A percentile compares a stretch with the other conserved stretches of the same genome.
Evolutionary conservation across 1,284 basidiomycete species (phyloP).

Genomic region (Mycena sp.): DNA sequence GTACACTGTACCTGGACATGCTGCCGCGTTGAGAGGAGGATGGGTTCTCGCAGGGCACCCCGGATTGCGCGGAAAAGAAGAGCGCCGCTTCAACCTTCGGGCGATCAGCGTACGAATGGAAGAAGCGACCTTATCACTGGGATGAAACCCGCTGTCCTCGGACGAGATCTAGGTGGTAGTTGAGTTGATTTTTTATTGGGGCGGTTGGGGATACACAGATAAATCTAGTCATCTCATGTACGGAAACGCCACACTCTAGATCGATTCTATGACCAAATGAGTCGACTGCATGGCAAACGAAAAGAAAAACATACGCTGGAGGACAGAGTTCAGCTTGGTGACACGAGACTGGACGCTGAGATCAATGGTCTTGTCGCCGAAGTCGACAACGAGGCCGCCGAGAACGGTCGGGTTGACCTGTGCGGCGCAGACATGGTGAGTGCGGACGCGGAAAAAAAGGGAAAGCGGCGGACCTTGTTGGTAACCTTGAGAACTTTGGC

Average conservation of each 20-base stretch:
- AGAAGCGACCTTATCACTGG: constrained; percentile 33
- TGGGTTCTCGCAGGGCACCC: constrained; percentile 23
- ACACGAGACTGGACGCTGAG: constrained; percentile 93
- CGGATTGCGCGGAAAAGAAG: constrained; percentile 37
- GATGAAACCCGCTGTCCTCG: constrained; percentile 36
- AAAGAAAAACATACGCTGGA: constrained; percentile 70
- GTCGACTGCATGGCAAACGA: constrained; percentile 25
- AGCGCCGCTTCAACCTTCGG: constrained; percentile 32
- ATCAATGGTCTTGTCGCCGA: constrained; percentile 98
- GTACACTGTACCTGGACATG: constrained; percentile 24
- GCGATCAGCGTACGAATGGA: constrained; percentile 34
- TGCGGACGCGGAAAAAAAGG: constrained; percentile 9
- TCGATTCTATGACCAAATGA: constrained; percentile 39
- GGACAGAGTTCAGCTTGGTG: constrained; percentile 92
- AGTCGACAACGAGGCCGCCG: constrained; percentile 94
- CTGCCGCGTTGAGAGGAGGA: constrained; percentile 13
- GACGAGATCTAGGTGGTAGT: constrained; percentile 23
- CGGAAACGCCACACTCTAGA: constrained; percentile 30
- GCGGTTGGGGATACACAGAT: constrained; percentile 23
- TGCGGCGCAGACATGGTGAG: constrained; percentile 26
- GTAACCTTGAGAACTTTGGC: constrained; percentile 88
- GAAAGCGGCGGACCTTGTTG: constrained; percentile 77
- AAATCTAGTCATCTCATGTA: constrained; percentile 27
- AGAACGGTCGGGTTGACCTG: constrained; percentile 90
- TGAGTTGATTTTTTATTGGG: constrained; percentile 27